These are phyloP conservation scores for Rhodotorula diobovata DNA, from an alignment of 768 basidiomycete species.

Conservation along the genomic window DNA sequence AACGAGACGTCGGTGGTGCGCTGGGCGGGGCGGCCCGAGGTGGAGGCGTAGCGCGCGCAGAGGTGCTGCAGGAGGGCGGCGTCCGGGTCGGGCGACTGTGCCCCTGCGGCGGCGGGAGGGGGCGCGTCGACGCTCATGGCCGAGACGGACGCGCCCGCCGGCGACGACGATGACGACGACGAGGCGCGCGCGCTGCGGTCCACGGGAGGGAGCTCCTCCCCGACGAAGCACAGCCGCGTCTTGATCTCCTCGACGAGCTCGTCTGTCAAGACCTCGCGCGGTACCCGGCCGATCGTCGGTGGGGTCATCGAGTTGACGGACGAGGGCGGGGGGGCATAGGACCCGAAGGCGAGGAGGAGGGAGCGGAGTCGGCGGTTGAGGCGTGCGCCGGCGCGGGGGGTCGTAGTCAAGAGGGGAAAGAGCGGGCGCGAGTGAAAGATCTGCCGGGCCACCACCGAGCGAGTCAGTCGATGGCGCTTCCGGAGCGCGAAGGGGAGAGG, in stretches of 20 bases:
- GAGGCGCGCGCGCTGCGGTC: background rate
- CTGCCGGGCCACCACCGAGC: slow-evolving; percentile 53
- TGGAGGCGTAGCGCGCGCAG: slow-evolving; percentile 5
- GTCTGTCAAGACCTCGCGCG: slow-evolving; percentile 73
- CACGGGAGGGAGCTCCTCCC: slow-evolving; percentile 48
- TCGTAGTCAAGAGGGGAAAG: slow-evolving; percentile 73
- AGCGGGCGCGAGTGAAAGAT: slow-evolving; percentile 85
- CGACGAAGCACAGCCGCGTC: slow-evolving; percentile 83
- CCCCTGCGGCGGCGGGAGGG: background rate
- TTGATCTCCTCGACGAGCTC: slow-evolving; percentile 83
- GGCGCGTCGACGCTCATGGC: slow-evolving; percentile 26
- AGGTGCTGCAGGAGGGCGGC: slow-evolving; percentile 19
- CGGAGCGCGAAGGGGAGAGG: too few relatives aligned
- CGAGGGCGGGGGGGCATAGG: slow-evolving; percentile 74
- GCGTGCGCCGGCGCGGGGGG: slow-evolving; percentile 79
- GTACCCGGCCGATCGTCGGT: slow-evolving; percentile 60
- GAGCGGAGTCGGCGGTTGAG: slow-evolving; percentile 72
- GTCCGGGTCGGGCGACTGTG: slow-evolving; percentile 1
- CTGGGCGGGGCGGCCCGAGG: too few relatives aligned
- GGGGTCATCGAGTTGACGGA: slow-evolving; percentile 63
- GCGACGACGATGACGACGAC: too few relatives aligned
- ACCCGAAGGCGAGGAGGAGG: slow-evolving; percentile 75
- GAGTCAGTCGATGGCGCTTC: background rate
- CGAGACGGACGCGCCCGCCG: background rate
- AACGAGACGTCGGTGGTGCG: slow-evolving; percentile 26